These are phyloP conservation scores for Plantago ovata DNA, from an alignment of 257 asterid species.

Conservation along the genomic window DNA sequence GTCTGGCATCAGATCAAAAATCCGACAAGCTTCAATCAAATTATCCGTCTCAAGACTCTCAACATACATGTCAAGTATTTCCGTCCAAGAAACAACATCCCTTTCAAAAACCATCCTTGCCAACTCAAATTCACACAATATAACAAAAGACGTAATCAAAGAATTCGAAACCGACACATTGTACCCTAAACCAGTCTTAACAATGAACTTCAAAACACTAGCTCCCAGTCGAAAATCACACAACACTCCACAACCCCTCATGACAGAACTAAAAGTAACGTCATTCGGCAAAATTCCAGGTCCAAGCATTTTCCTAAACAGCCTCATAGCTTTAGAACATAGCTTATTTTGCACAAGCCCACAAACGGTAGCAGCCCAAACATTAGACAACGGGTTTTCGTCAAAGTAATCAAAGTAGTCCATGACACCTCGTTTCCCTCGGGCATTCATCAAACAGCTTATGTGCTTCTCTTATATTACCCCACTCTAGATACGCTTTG, in stretches of 20 bases:
- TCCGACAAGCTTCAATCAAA: conserved; percentile 48
- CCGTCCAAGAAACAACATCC: conserved; percentile 84
- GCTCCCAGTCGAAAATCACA: conserved; percentile 49
- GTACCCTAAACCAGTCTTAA: conserved; percentile 53
- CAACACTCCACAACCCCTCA: conserved; percentile 58
- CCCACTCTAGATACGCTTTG: conserved; percentile 48
- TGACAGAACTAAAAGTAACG: conserved; percentile 56
- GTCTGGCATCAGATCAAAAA: conserved; percentile 69
- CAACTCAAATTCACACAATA: conserved; percentile 38
- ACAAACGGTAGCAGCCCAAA: conserved; percentile 68
- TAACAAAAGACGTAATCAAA: conserved; percentile 44
- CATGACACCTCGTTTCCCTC: conserved; percentile 71
- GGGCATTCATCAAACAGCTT: conserved; percentile 81
- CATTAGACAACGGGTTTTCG: conserved; percentile 42
- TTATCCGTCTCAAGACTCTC: conserved; percentile 58
- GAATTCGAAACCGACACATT: conserved; percentile 62
- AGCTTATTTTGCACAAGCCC: conserved; percentile 65
- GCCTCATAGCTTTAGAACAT: conserved; percentile 44
- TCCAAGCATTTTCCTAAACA: conserved; percentile 47
- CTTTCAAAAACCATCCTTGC: conserved; percentile 52
- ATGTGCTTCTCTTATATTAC: conserved; percentile 40
- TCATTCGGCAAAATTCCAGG: conserved; percentile 56
- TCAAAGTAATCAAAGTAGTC: conserved; percentile 61
- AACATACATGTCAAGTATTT: conserved; percentile 52
- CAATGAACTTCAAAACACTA: conserved; percentile 44